phyloP scores from a whole-genome alignment of 2,329 filamentous ascomycete genomes.

The Neofusicoccum laricinum region DNA sequence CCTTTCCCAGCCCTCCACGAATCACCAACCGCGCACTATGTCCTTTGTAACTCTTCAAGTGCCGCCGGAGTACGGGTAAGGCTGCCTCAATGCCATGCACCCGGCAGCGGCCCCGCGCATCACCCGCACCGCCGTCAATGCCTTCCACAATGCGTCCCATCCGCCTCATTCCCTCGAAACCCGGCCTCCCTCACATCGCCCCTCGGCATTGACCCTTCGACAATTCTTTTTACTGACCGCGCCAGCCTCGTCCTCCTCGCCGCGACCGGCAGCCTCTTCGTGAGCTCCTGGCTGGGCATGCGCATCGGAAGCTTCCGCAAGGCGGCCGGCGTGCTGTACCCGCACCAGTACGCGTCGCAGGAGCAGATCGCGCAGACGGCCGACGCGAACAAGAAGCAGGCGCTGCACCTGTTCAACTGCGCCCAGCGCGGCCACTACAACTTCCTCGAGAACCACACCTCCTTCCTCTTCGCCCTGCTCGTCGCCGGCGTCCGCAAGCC shows the following conservation, averaged over 20 bases:
- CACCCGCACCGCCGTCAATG: background rate
- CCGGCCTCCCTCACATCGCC: background rate
- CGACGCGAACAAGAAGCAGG: constrained; percentile 40
- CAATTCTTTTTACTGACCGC: background rate
- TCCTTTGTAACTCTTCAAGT: constrained; percentile 23
- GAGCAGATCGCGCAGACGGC: constrained; percentile 48
- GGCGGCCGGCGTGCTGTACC: constrained; percentile 54
- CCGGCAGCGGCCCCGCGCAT: background rate
- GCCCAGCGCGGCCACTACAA: constrained; percentile 51
- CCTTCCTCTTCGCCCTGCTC: constrained; percentile 51
- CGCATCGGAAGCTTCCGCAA: constrained; percentile 49
- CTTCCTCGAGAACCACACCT: constrained; percentile 57
- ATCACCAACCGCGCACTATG: background rate
- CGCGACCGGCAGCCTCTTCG: constrained; percentile 53
- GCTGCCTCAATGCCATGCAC: constrained; percentile 7
- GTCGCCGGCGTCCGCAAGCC: constrained; percentile 56
- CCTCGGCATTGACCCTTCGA: background rate
- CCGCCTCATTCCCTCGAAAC: background rate
- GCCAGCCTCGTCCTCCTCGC: constrained; percentile 55
- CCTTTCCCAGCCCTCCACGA: background rate
- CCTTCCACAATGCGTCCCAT: background rate
- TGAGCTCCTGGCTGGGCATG: constrained; percentile 51
- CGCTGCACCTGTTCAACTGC: constrained; percentile 45
- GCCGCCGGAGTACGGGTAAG: constrained; percentile 32
- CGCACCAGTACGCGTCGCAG: constrained; percentile 56